Evolutionary conservation across 306 rosid species (phyloP).

Genomic region (Casuarina glauca): DNA sequence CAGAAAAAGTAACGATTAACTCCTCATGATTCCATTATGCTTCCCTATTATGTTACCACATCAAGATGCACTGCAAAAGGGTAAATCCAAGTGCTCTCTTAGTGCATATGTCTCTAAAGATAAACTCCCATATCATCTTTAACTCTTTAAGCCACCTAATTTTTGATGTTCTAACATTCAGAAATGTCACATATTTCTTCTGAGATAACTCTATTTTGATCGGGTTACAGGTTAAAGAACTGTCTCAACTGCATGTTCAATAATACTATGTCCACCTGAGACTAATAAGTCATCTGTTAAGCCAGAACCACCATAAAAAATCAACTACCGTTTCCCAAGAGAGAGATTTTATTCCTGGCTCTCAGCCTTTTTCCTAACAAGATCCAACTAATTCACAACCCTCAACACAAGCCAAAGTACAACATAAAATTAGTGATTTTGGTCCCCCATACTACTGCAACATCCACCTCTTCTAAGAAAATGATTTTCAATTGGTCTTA

Average conservation of each 20-base stretch:
- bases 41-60: no score
- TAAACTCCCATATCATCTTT: not conserved
- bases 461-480: not conserved
- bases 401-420: not conserved
- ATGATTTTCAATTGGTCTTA: not conserved
- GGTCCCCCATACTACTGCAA: not conserved
- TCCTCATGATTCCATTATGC: not conserved
- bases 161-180: not conserved
- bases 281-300: not conserved
- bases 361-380: not conserved
- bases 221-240: not conserved
- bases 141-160: not conserved
- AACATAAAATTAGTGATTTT: not conserved
- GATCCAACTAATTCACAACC: not conserved
- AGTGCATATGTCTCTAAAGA: not conserved
- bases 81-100: not conserved
- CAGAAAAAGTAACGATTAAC: no score
- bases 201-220: not conserved
- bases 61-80: not conserved
- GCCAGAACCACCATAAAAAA: not conserved
- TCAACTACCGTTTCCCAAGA: not conserved
- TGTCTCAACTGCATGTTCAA: not conserved
- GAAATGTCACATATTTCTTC: not conserved
- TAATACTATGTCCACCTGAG: not conserved
- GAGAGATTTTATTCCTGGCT: not conserved